Evolutionary conservation across 192 early-diverging fungal species (phyloP).

Genomic region (Rhizophlyctis rosea): DNA sequence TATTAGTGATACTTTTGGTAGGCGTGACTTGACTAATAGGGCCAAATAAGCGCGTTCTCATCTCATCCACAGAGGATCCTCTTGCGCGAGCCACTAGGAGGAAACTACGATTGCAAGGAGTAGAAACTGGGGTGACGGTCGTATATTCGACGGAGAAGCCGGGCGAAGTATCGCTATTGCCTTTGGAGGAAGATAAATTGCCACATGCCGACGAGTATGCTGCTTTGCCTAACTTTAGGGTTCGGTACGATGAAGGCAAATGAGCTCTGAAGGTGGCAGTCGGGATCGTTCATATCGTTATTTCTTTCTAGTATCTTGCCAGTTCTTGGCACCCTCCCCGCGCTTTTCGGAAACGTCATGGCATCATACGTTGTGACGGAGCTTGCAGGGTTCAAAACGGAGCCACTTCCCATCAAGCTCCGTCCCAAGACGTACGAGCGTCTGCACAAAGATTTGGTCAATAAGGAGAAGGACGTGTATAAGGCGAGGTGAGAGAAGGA

Average conservation of each 20-base stretch:
- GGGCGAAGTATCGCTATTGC: constrained; percentile 82
- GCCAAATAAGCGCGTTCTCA: background rate
- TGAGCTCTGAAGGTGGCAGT: too few relatives aligned
- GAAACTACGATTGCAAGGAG: constrained; percentile 64
- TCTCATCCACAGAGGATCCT: constrained; percentile 70
- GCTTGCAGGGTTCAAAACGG: constrained; percentile 38
- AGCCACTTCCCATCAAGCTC: constrained; percentile 42
- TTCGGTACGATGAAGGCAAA: too few relatives aligned
- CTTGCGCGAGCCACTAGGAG: constrained; percentile 83
- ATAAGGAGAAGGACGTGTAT: constrained; percentile 49
- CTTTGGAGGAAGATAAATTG: constrained; percentile 79
- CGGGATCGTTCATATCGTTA: background rate
- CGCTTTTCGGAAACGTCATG: constrained; percentile 91
- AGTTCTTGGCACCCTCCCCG: constrained; percentile 81
- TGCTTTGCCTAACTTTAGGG: constrained; percentile 89
- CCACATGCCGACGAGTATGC: constrained; percentile 86
- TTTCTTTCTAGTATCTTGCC: constrained; percentile 4
- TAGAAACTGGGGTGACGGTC: constrained; percentile 81
- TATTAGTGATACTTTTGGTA: constrained; percentile 85
- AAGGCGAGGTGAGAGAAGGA: constrained; percentile 27
- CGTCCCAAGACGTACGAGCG: constrained; percentile 71
- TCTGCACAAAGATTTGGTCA: constrained; percentile 68
- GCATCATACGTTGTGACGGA: constrained; percentile 77
- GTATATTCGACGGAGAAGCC: constrained; percentile 97
- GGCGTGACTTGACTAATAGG: constrained; percentile 4